These are phyloP conservation scores for Halteria grandinella DNA, from an alignment of 73 alveolate genomes.

Conservation along the genomic window DNA sequence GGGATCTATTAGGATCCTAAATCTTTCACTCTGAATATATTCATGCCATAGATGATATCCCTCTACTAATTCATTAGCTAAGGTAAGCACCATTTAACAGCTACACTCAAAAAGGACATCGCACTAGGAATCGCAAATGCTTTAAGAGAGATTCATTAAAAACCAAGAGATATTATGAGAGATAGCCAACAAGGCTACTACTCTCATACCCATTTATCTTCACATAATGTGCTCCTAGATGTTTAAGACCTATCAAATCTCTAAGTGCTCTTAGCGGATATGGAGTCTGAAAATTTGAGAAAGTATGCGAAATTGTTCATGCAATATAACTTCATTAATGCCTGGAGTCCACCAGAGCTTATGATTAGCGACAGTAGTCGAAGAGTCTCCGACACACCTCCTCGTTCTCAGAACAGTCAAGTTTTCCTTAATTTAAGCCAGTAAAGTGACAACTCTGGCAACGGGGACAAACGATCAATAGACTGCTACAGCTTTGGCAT, in stretches of 20 bases:
- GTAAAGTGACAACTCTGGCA: too few species aligned
- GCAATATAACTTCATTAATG: constrained; percentile 7
- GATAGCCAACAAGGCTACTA: constrained; percentile 2
- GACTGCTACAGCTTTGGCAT: constrained; percentile 29
- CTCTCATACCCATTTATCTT: constrained; percentile 39
- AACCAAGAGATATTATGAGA: constrained; percentile 6
- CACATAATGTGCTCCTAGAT: constrained; percentile 6
- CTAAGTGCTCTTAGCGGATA: neutral
- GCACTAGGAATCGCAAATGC: constrained; percentile 6
- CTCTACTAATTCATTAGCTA: constrained; percentile 1
- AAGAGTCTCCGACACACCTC: too few species aligned
- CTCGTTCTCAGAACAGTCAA: too few species aligned
- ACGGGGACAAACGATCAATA: constrained; percentile 16
- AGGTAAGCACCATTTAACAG: neutral
- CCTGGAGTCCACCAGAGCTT: constrained; percentile 50
- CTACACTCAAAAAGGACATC: neutral
- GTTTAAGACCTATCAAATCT: neutral
- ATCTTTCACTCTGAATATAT: neutral
- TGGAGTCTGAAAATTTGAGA: constrained; percentile 20
- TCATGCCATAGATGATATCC: constrained; percentile 8
- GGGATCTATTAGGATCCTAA: constrained; percentile 37
- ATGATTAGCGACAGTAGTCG: too few species aligned
- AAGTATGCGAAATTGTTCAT: constrained; percentile 45
- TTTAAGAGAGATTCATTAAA: constrained; percentile 18
- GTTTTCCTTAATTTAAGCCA: too few species aligned